Conservation (phyloP, 306 rosid genomes). For the Prunus dulcis region DNA sequence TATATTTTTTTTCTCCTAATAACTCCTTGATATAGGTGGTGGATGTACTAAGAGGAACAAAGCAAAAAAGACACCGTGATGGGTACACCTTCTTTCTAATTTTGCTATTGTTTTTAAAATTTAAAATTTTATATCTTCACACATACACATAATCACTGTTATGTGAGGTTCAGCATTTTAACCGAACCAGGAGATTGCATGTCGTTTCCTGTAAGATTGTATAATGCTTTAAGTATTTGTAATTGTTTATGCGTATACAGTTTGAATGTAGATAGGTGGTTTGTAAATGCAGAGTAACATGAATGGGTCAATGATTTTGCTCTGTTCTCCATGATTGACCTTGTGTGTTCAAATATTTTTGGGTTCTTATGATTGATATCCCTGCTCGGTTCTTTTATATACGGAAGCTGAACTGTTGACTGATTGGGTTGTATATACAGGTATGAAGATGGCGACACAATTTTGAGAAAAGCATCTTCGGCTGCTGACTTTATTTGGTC, state of each 20-base stretch:
- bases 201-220: not conserved
- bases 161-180: not conserved
- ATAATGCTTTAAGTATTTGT: not conserved
- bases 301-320: not conserved
- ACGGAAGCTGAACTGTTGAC: not conserved
- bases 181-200: not conserved
- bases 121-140: not conserved
- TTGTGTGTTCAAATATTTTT: not conserved
- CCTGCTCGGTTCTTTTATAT: not conserved
- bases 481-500: conserved; percentile 81
- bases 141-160: not conserved
- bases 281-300: not conserved
- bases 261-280: not conserved
- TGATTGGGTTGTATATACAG: conserved; percentile 36
- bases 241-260: not conserved
- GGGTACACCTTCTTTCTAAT: conserved; percentile 54
- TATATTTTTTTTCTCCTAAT: not conserved
- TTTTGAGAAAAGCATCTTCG: conserved; percentile 66
- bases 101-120: not conserved
- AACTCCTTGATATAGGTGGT: conserved; percentile 52
- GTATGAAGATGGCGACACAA: conserved; percentile 73
- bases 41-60: conserved; percentile 80
- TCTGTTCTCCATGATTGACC: not conserved
- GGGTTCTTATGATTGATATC: not conserved
- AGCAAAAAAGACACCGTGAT: conserved; percentile 91